A percentile compares a stretch with the other conserved stretches of the same genome.
phyloP scores from a whole-genome alignment of 305 asterid species.

The Solanum hybrid region DNA sequence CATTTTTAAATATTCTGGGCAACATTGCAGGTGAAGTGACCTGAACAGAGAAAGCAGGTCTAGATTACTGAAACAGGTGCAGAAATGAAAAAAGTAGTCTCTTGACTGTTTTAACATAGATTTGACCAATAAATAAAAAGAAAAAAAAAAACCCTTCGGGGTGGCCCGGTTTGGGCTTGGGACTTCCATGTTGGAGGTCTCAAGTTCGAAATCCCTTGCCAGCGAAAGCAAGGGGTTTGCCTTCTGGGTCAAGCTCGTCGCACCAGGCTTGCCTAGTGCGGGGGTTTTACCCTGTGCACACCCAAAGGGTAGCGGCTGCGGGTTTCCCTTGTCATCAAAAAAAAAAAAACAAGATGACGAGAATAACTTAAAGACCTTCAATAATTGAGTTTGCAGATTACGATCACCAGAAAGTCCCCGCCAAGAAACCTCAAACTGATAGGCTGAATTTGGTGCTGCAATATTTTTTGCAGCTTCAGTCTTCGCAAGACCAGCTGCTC shows the following conservation, averaged over 20 bases:
- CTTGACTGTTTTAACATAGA: neutral
- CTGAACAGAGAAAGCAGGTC: constrained; percentile 21
- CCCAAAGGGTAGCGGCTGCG: no score
- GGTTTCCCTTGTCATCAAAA: neutral
- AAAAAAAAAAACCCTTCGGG: neutral
- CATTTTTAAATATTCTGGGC: constrained; percentile 65
- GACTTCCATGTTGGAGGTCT: no score
- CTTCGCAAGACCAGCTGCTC: constrained; percentile 69
- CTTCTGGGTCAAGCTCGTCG: no score
- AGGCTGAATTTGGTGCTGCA: constrained; percentile 75
- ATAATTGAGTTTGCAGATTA: constrained; percentile 55
- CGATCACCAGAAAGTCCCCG: constrained; percentile 76
- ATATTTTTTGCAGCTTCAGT: constrained; percentile 80
- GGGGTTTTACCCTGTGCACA: no score
- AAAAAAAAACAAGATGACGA: neutral
- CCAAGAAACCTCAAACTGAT: constrained; percentile 90
- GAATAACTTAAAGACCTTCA: constrained; percentile 45
- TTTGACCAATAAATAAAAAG: neutral
- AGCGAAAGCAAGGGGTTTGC: no score
- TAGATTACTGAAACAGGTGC: neutral
- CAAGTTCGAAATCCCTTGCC: no score
- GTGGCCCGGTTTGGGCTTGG: no score
- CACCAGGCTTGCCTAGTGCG: no score
- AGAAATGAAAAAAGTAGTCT: constrained; percentile 4
- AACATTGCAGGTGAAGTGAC: constrained; percentile 52